Conservation (phyloP, 257 asterid genomes). For the Linderniella brevidens region DNA sequence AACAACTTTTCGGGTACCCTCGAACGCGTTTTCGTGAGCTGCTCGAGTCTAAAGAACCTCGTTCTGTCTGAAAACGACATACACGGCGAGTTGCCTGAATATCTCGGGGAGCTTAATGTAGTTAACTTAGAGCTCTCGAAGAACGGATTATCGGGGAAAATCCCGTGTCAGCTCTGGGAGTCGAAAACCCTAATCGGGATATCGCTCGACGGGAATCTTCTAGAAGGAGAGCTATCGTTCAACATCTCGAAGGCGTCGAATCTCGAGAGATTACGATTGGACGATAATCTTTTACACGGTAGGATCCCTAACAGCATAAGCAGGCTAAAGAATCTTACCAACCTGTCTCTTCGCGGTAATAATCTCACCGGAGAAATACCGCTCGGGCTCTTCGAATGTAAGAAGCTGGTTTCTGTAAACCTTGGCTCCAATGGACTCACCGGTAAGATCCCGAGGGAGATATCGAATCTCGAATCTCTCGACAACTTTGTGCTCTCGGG, state of each 20-base stretch:
- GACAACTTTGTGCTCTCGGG: conserved; percentile 68
- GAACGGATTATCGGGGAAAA: conserved; percentile 37
- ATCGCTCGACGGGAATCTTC: conserved; percentile 26
- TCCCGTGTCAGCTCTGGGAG: conserved; percentile 54
- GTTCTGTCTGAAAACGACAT: conserved; percentile 43
- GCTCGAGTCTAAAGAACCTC: conserved; percentile 33
- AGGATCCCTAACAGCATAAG: conserved; percentile 48
- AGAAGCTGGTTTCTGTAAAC: conserved; percentile 45
- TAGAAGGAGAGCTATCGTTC: conserved; percentile 34
- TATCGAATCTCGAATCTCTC: conserved; percentile 35
- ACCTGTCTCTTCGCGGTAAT: conserved; percentile 61
- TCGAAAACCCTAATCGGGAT: conserved; percentile 49
- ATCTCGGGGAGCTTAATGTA: conserved; percentile 43
- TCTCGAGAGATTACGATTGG: conserved; percentile 40
- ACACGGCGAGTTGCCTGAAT: conserved; percentile 50
- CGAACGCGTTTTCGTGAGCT: conserved; percentile 22
- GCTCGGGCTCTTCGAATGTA: conserved; percentile 43
- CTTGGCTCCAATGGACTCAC: conserved; percentile 37
- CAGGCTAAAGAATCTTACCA: conserved; percentile 43
- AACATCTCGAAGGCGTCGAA: conserved; percentile 16
- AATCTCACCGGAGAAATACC: conserved; percentile 46
- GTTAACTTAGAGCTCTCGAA: conserved; percentile 38
- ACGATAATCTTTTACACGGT: conserved; percentile 42
- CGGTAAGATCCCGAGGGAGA: conserved; percentile 36
- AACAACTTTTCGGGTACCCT: conserved; percentile 51